Evolutionary conservation across 345 rosid genomes (phyloP).

Genomic region (Populus deltoides): DNA sequence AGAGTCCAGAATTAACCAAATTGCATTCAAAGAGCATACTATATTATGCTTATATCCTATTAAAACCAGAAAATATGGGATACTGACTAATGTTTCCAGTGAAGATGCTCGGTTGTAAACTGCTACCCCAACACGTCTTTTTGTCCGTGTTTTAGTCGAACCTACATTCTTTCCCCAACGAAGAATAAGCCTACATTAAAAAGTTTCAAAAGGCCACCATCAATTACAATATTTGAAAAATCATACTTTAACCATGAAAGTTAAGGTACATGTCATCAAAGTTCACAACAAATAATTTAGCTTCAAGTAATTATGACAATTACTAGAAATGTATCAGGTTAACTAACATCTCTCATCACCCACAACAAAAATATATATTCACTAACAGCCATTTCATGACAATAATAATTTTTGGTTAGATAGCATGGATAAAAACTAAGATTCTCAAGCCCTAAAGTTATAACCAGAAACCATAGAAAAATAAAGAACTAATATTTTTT

Average conservation of each 20-base stretch:
- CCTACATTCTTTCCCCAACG: conserved; percentile 65
- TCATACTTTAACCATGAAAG: neutral
- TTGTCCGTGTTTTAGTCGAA: conserved; percentile 52
- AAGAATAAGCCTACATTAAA: conserved; percentile 45
- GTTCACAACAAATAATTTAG: neutral
- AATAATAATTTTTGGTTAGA: no score
- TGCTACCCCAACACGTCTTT: conserved; percentile 54
- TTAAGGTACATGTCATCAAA: neutral
- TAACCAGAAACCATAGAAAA: no score
- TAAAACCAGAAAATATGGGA: conserved; percentile 6
- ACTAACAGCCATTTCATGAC: neutral
- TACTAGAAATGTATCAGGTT: neutral
- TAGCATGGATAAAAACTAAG: no score
- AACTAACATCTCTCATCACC: neutral
- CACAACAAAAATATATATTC: neutral
- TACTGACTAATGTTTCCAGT: conserved; percentile 59
- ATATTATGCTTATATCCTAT: neutral
- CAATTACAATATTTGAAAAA: neutral
- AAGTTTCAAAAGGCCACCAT: neutral
- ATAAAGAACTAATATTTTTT: no score
- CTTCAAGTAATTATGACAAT: neutral
- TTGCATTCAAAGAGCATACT: neutral
- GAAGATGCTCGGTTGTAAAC: conserved; percentile 72
- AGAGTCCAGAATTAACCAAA: neutral
- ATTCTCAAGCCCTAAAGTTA: no score